Evolutionary conservation across 2,329 filamentous ascomycete species (phyloP), one percentile per base, ranked within the genome.

Genomic region (Pseudodiploospora longispora): DNA sequence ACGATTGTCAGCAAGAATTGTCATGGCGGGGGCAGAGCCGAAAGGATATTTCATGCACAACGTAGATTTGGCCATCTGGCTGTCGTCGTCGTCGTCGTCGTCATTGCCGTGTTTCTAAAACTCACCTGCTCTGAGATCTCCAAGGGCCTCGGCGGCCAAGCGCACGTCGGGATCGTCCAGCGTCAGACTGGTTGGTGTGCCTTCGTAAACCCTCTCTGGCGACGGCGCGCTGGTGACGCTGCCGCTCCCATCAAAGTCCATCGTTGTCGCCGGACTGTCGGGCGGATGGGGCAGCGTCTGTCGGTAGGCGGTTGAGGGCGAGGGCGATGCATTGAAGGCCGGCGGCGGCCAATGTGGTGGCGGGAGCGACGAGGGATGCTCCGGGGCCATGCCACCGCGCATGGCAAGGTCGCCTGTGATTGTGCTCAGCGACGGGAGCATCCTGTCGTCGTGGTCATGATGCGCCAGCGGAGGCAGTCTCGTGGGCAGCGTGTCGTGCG

Each of bases 101-200:
- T 9, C n/a, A 34, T n/a, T 9, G 32, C 32, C 10, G n/a, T 27
- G 27, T 27, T 10, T 38, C 27, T 30, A 8, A 34, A 12, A 64
- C 74, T 59, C 68, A 88, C 85, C 83, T 55, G 84, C 81, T 64
- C 82, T 75, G 48, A 90, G 71, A 53, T 87, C 83, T 40, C 85
- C 84, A 10, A 90, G 68, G 6, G 85, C 85, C 62, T 89, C 83
- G 30, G 85, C 85, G 27, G 85, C 85, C 53, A 83, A 69, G 36
- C 80, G 73, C 32, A 85, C 81, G 54, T 83, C 80, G 3, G 80
- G 80, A 51, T 84, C 80, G 54, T 84, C 81, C 29, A 84, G 61
- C 47, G 68, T 79, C 39, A 80, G 41, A 33, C 43, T 72, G 47
- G 72, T 66, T 66, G 5, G 71, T 63, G 40, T 72, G 27, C 46